Conservation (phyloP, 1,139 yeast species). For the Eremothecium gossypii region DNA sequence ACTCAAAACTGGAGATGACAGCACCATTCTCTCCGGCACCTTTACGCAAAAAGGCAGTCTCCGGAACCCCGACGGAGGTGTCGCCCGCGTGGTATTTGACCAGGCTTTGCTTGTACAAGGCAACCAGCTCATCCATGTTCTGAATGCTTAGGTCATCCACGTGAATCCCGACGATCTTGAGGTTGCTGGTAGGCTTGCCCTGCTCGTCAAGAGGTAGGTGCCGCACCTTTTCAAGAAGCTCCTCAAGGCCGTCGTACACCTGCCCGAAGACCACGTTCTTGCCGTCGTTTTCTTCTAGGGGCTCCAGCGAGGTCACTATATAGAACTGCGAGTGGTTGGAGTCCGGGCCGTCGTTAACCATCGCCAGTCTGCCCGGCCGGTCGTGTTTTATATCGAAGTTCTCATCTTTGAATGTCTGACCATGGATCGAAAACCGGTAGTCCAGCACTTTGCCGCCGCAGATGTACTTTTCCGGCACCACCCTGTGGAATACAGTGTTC, state of each 20-base stretch:
- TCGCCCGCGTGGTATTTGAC: constrained; percentile 17
- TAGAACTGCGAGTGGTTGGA: constrained; percentile 71
- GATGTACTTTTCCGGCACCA: constrained; percentile 56
- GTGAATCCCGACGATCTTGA: constrained; percentile 32
- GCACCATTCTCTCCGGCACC: constrained; percentile 11
- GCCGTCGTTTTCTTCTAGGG: constrained; percentile 61
- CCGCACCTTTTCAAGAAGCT: constrained; percentile 42
- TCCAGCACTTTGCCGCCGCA: constrained; percentile 81
- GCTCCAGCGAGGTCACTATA: constrained; percentile 48
- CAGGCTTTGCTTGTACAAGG: constrained; percentile 14
- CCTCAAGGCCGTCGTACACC: constrained; percentile 55
- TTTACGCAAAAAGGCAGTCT: neutral
- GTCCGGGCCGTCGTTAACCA: constrained; percentile 72
- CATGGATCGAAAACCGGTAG: constrained; percentile 72
- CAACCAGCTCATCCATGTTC: constrained; percentile 13
- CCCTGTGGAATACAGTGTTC: constrained; percentile 54
- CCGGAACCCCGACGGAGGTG: constrained; percentile 11
- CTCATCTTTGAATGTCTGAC: constrained; percentile 58
- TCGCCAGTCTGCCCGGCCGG: constrained; percentile 59
- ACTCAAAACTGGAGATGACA: neutral
- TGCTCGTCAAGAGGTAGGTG: constrained; percentile 35
- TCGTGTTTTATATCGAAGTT: constrained; percentile 55
- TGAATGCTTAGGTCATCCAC: constrained; percentile 14
- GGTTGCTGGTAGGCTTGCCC: constrained; percentile 36
- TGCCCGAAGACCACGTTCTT: constrained; percentile 71